Evolutionary conservation across 345 rosid species (phyloP), one percentile per base, ranked within the genome.

Genomic region (Corchorus capsularis): DNA sequence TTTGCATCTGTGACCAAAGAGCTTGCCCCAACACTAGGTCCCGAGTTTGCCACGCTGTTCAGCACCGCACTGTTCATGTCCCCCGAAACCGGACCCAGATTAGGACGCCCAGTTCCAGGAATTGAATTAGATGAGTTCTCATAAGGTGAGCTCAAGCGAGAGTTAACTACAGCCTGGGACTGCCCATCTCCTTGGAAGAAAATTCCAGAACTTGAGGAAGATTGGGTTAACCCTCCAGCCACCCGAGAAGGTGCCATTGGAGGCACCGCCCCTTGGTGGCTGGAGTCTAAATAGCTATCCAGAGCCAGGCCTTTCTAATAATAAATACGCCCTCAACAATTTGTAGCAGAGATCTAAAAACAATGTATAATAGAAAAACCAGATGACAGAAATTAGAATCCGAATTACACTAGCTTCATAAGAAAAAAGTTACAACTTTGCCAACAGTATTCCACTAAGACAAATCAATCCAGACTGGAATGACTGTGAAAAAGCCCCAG

Each of bases 181-280:
- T 92, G 98, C 84, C 91, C 96, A 82, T 93, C 95, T 83, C 98
- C 99, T 82, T 92, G 97, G 79, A 89, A 92, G 93, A 92, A 93
- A 81, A 93, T 85, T 80, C 99, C 97, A 62, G 99, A 96, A 80
- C 89, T 88, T 53, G 99, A 86, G 79, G 98, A 93, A 87, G 97
- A 94, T 78, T 89, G 98, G 76, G 93, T 89, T 81, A 90, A 77
- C 75, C 91, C 89, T 82, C 88, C 94, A 89, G 91, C 85, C 91
- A 89, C 92, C 63, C 87, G 86, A 79, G 92, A 87, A 77, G 94
- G 93, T 84, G 86, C 92, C 93, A 89, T 87, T 47, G 83, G 81
- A 77, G 93, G 86, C 85, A 84, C 82, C 65, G 63, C 81, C 77
- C 89, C 88, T 60, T 79, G 88, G 85, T 85, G 87, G 86, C 86